phyloP scores from a whole-genome alignment of 208 protist species.

The Tritrichomonas musculus region DNA sequence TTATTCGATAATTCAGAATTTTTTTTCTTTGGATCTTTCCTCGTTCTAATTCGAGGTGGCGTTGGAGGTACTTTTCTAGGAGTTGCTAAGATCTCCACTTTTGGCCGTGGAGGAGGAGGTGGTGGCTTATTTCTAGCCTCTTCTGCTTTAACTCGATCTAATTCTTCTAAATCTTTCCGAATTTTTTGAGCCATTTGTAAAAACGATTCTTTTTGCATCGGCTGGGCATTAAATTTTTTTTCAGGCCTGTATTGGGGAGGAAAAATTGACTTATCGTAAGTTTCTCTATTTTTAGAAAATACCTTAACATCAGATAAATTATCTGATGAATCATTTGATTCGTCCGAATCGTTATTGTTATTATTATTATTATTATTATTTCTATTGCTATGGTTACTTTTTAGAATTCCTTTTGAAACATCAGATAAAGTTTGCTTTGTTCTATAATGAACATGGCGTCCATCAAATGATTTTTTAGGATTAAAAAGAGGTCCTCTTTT shows the following conservation, averaged over 20 bases:
- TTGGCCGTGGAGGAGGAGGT: no score
- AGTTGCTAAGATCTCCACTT: neutral
- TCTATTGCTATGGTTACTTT: no score
- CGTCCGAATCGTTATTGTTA: no score
- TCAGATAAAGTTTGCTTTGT: neutral
- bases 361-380: no score
- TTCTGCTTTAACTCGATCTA: neutral
- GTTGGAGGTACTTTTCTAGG: neutral
- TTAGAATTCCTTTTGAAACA: neutral
- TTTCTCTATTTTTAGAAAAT: neutral
- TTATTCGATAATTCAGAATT: neutral
- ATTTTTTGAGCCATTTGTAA: neutral
- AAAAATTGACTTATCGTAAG: neutral
- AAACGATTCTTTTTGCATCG: neutral
- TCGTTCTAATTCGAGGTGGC: neutral
- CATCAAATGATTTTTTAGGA: neutral
- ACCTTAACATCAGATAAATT: neutral
- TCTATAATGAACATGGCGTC: neutral
- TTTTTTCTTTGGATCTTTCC: neutral
- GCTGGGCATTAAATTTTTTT: neutral
- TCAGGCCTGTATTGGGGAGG: neutral
- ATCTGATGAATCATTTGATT: neutral
- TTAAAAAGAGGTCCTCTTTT: neutral
- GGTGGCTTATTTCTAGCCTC: neutral
- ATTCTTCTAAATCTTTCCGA: neutral